phyloP scores from a whole-genome alignment of 73 alveolate species.

The Paramecium sexaurelia region DNA sequence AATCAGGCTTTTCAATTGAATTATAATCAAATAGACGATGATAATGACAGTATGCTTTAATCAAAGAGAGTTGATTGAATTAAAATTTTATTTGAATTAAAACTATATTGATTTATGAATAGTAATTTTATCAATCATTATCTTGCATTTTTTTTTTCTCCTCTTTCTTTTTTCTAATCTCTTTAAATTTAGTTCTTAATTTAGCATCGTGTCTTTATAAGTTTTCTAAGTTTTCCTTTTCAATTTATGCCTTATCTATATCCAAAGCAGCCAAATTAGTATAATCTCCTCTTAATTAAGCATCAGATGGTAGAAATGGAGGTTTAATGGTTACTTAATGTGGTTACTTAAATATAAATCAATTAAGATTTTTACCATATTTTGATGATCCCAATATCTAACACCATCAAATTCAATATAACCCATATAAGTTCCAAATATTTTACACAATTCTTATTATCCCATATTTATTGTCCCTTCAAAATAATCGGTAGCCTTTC shows the following conservation, averaged over 20 bases:
- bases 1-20: too few relatives aligned
- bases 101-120: background rate
- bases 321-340: conserved; percentile 37
- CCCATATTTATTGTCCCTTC: conserved; percentile 85
- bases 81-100: background rate
- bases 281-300: conserved; percentile 57
- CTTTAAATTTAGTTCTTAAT: conserved; percentile 50
- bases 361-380: background rate
- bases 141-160: background rate
- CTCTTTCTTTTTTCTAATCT: conserved; percentile 19
- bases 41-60: background rate
- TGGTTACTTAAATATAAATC: conserved; percentile 6
- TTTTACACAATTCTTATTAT: conserved; percentile 75
- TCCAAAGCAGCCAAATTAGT: conserved; percentile 9
- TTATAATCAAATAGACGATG: background rate
- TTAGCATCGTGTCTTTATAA: conserved; percentile 61
- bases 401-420: conserved; percentile 92
- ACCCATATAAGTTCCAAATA: conserved; percentile 94
- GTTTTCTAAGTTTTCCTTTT: conserved; percentile 63
- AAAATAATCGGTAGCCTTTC: conserved; percentile 83
- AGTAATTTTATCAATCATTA: background rate
- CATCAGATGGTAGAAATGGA: conserved; percentile 55
- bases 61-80: background rate
- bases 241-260: conserved; percentile 52
- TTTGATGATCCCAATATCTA: conserved; percentile 95